Conservation (phyloP, 257 asterid genomes). For the Scutellaria galericulata region DNA sequence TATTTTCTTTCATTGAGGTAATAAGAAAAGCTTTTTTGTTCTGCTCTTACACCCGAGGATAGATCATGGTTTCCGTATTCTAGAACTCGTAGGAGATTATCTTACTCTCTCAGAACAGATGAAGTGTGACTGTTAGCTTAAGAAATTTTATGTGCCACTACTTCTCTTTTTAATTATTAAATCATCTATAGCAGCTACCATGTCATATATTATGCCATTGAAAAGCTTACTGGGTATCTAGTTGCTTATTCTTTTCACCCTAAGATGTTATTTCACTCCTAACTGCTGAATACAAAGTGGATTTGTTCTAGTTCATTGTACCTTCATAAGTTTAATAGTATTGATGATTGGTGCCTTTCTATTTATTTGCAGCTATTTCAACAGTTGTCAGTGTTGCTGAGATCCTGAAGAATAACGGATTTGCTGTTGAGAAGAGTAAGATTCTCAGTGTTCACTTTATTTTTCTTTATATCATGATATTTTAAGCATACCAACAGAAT, state of each 20-base stretch:
- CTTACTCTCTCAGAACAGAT: constrained; percentile 1
- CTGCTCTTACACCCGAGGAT: background rate
- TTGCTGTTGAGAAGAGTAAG: constrained; percentile 75
- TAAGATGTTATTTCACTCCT: background rate
- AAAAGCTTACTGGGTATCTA: background rate
- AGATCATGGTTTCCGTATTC: background rate
- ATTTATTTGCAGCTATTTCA: constrained; percentile 61
- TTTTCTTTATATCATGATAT: constrained; percentile 18
- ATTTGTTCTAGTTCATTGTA: background rate
- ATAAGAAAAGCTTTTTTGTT: background rate
- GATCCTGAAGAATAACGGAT: constrained; percentile 73
- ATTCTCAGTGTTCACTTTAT: constrained; percentile 9
- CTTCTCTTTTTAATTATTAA: background rate
- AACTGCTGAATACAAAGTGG: background rate
- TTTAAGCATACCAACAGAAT: background rate
- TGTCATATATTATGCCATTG: constrained; percentile 11
- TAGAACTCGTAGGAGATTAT: background rate
- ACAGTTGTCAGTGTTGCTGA: constrained; percentile 80
- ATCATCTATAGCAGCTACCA: background rate
- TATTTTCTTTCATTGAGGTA: background rate
- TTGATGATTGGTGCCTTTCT: constrained; percentile 22
- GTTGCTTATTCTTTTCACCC: background rate
- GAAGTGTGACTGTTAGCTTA: background rate
- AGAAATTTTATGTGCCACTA: background rate
- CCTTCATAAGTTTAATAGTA: constrained; percentile 11